phyloP scores from a whole-genome alignment of 768 basidiomycete genomes.

The Punctularia strigosozonata region DNA sequence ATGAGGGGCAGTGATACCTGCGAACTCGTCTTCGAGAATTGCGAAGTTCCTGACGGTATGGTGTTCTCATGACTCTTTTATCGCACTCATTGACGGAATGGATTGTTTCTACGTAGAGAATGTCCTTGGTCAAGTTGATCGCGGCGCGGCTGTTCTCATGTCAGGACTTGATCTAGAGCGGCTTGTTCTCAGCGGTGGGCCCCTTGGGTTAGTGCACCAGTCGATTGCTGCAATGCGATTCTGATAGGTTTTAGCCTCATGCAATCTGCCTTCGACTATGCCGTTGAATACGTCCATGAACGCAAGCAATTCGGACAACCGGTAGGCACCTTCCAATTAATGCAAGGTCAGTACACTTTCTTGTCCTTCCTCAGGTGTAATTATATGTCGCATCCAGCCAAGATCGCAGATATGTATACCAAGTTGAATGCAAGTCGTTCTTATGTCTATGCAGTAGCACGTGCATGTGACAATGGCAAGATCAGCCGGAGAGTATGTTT shows the following conservation, averaged over 20 bases:
- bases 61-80: background rate
- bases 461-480: conserved; percentile 73
- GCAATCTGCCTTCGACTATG: conserved; percentile 88
- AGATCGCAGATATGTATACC: conserved; percentile 92
- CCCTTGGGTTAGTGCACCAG: conserved; percentile 52
- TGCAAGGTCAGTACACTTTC: conserved; percentile 62
- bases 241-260: conserved; percentile 54
- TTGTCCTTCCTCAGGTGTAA: conserved; percentile 8
- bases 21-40: conserved; percentile 86
- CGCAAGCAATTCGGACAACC: conserved; percentile 84
- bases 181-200: conserved; percentile 85
- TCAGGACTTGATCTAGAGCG: conserved; percentile 89
- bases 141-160: conserved; percentile 85
- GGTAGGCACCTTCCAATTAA: conserved; percentile 86
- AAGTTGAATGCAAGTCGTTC: conserved; percentile 79
- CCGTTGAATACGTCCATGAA: conserved; percentile 85
- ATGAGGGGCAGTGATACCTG: conserved; percentile 96
- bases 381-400: conserved; percentile 32
- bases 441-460: conserved; percentile 88
- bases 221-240: background rate
- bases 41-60: conserved; percentile 78
- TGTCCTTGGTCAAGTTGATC: conserved; percentile 68
- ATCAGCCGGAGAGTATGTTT: conserved; percentile 63
- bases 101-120: conserved; percentile 40
- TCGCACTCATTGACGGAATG: conserved; percentile 4